Percentiles rank a stretch among this genome's conserved stretches.
Evolutionary conservation across 371 early-diverging fungal species (phyloP).

Genomic region (Rhizopus stolonifer): DNA sequence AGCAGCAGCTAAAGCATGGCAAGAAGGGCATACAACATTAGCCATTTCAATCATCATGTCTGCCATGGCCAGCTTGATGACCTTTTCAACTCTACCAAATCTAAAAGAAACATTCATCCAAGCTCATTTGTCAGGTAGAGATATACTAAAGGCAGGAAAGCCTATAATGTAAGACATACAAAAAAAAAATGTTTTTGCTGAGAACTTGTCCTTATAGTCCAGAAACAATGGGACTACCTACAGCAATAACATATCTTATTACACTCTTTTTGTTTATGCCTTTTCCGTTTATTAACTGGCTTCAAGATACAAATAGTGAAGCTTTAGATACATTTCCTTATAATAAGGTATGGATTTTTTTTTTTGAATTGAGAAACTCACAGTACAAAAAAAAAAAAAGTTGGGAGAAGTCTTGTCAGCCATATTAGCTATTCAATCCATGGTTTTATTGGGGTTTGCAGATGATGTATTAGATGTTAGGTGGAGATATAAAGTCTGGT

Average conservation of each 20-base stretch:
- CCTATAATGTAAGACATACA: constrained; percentile 65
- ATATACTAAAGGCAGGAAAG: constrained; percentile 72
- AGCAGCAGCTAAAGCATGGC: neutral
- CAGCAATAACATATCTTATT: constrained; percentile 75
- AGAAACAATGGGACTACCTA: constrained; percentile 45
- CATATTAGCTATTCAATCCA: constrained; percentile 85
- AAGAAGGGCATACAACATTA: constrained; percentile 59
- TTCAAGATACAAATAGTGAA: constrained; percentile 51
- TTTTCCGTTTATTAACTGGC: constrained; percentile 85
- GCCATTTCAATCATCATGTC: constrained; percentile 68
- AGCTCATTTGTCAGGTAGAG: constrained; percentile 77
- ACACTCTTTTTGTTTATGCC: constrained; percentile 91
- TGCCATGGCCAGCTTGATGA: constrained; percentile 61
- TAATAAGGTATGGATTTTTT: constrained; percentile 54
- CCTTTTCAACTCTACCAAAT: constrained; percentile 60
- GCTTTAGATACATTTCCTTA: constrained; percentile 68
- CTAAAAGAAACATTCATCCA: constrained; percentile 63
- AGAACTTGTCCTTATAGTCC: constrained; percentile 22
- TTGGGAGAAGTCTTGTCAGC: constrained; percentile 87
- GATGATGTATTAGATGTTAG: constrained; percentile 96
- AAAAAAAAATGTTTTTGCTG: neutral
- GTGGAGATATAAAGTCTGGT: constrained; percentile 95
- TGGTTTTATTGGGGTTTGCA: constrained; percentile 96
- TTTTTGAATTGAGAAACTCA: neutral
- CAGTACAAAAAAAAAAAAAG: constrained; percentile 29